Base-by-base conservation (phyloP, 768 basidiomycete species). In the Rhodotorula taiwanensis region DNA sequence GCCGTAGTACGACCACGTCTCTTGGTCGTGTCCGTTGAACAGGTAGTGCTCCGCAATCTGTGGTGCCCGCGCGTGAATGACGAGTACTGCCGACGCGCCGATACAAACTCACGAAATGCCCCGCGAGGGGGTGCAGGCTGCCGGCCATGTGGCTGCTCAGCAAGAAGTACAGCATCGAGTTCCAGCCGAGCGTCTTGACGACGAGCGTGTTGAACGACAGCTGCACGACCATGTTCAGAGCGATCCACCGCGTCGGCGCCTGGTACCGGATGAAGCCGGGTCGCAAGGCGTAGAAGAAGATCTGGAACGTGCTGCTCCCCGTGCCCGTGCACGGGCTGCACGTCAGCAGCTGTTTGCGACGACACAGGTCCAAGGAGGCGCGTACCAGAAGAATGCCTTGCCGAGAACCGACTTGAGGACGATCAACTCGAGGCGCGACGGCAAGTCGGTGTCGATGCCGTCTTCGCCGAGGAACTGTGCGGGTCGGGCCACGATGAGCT, bases 1-100 rank as follows among this genome's bases (percentile, higher is more conserved):
- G 0, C 95, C 95, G 70, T 99, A 99, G 76, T 98, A 99, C 64
- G 87, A 90, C 76, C 89, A 98, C 0, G 95, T 98, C 78, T 98
- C 95, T 74, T 98, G 93, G 39, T 84, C 81, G 60, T 92, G 80
- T 3, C 86, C 88, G 70, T 94, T 91, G 86, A 88, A 92, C 67
- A 79, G 72, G 50, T 93, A 95, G 75, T 95, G 93, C 76, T 95
- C 92, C 4, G 93, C 93, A 70, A 99, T 97, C 64, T 65, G 50
- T 21, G 20, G 25, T 7, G 1, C 14, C 5, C 1, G 5, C 21
- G 13, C 16, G 15, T 16, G 15, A 28, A 27, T 6, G 1, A 31
- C 34, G 34, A 27, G 21, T 11, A 14, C 11, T 43, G 27, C 5
- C 21, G 11, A 18, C 3, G 11, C 42, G 14, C 23, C 18, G 23